Evolutionary conservation across 306 rosid species (phyloP), one percentile per base, ranked within the genome.

Genomic region (Bauhinia variegata): DNA sequence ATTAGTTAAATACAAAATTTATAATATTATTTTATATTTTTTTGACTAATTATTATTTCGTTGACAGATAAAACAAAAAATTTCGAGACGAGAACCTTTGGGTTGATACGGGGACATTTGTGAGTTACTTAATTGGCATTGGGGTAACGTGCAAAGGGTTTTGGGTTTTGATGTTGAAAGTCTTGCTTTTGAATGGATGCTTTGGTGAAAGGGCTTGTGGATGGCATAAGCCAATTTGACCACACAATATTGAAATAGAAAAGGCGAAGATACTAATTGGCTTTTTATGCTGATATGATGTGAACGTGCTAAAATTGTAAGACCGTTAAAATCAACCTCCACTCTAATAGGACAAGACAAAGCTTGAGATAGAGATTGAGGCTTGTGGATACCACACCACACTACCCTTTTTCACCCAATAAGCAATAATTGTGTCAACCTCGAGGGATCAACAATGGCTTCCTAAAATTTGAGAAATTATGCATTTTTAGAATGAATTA

Each of bases 331-430:
- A 15, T 4, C 42, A 4, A 4, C 46, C 28, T 28, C 16, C 37
- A 7, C 15, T 38, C 1, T 59, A 53, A 37, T 47, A 34, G 54
- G 13, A 4, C 13, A 12, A 64, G 56, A 60, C 50, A 60, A 10
- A 28, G 10, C 41, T 3, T 15, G 8, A 19, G 31, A 68, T 55
- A 16, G 59, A 6, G 31, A 68, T 55, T 30, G 59, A 6, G 59
- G 68, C 58, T 42, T 51, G 28, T 23, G 28, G 28, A 23, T 23
- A 23, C 23, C 81, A 77, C 78, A 67, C 44, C 39, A 49, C 72
- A 32, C 58, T 23, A 23, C 2, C 28, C 28, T n/a, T n/a, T n/a
- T n/a, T n/a, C n/a, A n/a, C n/a, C n/a, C n/a, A n/a, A 23, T 23
- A 23, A 23, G 28, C 28, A 1, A 23, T 23, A 23, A 23, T 33